Evolutionary conservation across 257 asterid genomes (phyloP).

Genomic region (Ilex asprella): DNA sequence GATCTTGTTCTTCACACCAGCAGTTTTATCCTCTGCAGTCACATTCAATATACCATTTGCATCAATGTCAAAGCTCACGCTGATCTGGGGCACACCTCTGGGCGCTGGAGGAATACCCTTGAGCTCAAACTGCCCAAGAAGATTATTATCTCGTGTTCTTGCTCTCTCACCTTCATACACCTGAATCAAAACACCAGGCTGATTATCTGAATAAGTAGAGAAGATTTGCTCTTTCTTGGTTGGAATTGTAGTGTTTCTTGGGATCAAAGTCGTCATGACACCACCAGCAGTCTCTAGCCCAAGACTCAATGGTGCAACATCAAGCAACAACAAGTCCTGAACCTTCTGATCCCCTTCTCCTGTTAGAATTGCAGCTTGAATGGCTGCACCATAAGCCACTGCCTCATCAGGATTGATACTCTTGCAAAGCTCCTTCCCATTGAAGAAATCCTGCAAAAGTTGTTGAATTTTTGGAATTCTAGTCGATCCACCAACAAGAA

Average conservation of each 20-base stretch:
- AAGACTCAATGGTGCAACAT: conserved; percentile 42
- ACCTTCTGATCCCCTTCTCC: conserved; percentile 44
- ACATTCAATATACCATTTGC: conserved; percentile 49
- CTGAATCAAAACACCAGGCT: conserved; percentile 51
- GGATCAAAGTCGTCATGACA: conserved; percentile 44
- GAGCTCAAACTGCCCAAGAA: conserved; percentile 48
- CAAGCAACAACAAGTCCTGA: conserved; percentile 43
- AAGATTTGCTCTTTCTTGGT: conserved; percentile 49
- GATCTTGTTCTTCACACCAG: conserved; percentile 46
- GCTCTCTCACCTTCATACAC: conserved; percentile 55
- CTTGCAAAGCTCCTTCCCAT: conserved; percentile 50
- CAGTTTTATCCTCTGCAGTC: conserved; percentile 47
- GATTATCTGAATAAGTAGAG: conserved; percentile 46
- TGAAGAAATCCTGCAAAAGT: conserved; percentile 40
- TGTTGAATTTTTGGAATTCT: conserved; percentile 55
- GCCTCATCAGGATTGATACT: conserved; percentile 50
- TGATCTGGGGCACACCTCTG: conserved; percentile 50
- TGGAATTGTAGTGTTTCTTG: conserved; percentile 47
- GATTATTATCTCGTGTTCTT: conserved; percentile 40
- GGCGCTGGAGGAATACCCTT: conserved; percentile 58
- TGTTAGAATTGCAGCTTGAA: conserved; percentile 46
- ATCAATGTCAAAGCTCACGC: conserved; percentile 43
- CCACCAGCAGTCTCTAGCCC: conserved; percentile 58
- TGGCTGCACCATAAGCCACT: conserved; percentile 50
- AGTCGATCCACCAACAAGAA: conserved; percentile 52